Base-by-base conservation (phyloP, 768 basidiomycete genomes). In the Hemileccinum rubropunctum region DNA sequence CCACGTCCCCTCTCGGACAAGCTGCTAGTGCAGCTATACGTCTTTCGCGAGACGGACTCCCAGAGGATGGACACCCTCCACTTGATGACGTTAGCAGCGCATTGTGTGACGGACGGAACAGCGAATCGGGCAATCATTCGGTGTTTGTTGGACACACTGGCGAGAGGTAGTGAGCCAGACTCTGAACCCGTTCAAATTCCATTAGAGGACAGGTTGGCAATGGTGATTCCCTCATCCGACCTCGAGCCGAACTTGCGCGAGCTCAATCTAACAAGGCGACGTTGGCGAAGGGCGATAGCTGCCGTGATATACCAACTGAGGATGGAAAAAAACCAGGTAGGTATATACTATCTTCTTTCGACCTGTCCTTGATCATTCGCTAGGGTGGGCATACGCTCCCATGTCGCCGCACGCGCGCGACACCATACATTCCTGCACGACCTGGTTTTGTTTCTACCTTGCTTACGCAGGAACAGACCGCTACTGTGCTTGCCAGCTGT, bases 351-450 rank as follows among this genome's bases (percentile, higher is more conserved):
- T 37, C 18, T 4, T 17, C 10, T 18, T 7, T 14, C 8, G 18
- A 26, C 14, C 3, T 36, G 30, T 35, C 23, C 14, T 35, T 26
- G 15, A n/a, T 17, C 17, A 11, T 23, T 26, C 23, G 8, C 3
- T 57, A 83, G 81, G 82, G 81, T 5, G 82, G 82, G 3, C 80
- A 83, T 42, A 76, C 78, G 0, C 66, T 84, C 7, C 80, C 81
- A 2, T 68, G 76, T 42, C 73, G 63, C 15, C 47, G 71, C 30
- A 71, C 73, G 2, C 57, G 56, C 27, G 48, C 59, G 10, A 77
- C 78, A 0, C 54, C 58, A 4, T 62, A 60, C 41, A 68, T 65
- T 0, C 71, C 75, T 9, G 73, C 79, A 4, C 57, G 58, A 21
- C 72, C 76, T 21, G 61, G 62, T 30, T 15, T 23, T 6, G 42